Conservation (phyloP, 805 yeast genomes). For the Lachancea quebecensis region DNA sequence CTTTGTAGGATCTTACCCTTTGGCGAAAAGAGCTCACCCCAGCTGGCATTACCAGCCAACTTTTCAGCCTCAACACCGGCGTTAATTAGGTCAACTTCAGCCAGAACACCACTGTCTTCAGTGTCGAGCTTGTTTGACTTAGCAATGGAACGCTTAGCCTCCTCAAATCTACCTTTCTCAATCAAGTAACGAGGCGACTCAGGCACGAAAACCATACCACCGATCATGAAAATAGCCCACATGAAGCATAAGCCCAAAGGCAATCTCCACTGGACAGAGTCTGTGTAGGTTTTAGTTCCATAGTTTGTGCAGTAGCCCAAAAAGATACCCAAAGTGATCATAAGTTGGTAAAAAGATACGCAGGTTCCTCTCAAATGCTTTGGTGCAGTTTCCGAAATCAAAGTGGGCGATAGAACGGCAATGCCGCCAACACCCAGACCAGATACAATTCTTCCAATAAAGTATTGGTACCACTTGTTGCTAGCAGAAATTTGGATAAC, state of each 20-base stretch:
- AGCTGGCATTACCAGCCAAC: constrained; percentile 57
- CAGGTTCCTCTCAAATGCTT: constrained; percentile 58
- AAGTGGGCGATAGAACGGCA: constrained; percentile 68
- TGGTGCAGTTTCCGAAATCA: constrained; percentile 43
- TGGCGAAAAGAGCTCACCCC: constrained; percentile 61
- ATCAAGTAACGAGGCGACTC: constrained; percentile 68
- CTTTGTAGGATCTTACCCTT: constrained; percentile 51
- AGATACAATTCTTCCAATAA: constrained; percentile 59
- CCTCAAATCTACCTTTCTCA: constrained; percentile 49
- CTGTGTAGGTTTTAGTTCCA: constrained; percentile 39
- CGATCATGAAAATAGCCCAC: constrained; percentile 38
- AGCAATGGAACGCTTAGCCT: constrained; percentile 55
- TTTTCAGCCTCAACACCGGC: constrained; percentile 57
- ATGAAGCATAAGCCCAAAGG: constrained; percentile 54
- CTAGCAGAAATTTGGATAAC: constrained; percentile 53
- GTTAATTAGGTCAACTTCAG: constrained; percentile 50
- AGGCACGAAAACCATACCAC: constrained; percentile 48
- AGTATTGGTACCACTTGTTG: constrained; percentile 60
- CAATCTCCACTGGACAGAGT: constrained; percentile 66
- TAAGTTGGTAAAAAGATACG: constrained; percentile 64
- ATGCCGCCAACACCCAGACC: constrained; percentile 80
- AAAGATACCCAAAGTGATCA: constrained; percentile 69
- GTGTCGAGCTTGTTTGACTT: constrained; percentile 47
- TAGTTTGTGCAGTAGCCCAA: constrained; percentile 69
- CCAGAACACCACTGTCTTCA: constrained; percentile 49